Base-by-base conservation (phyloP, 805 yeast species). In the Wickerhamiella domercqiae region DNA sequence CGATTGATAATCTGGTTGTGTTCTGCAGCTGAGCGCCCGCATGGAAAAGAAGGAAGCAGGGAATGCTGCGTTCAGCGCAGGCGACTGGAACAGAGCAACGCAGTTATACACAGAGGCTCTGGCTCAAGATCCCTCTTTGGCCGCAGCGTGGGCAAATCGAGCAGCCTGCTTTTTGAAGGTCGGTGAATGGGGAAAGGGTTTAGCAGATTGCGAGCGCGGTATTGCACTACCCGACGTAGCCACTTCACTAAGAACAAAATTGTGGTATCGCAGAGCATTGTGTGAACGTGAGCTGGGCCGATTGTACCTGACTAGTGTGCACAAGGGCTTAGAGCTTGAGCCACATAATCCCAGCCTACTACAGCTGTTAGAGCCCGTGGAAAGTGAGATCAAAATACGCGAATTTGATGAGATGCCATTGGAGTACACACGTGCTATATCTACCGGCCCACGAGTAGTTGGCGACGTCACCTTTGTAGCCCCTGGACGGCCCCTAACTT, bases 121-220 rank as follows among this genome's bases (percentile, higher is more conserved):
- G 2, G 35, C 19, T 5, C 34, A 13, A 7, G 47, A 41, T 17
- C 48, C 49, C 3, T 29, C 19, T 3, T 18, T 44, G 16, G 33
- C 33, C 3, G 46, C 48, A 6, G 50, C 52, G 15, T 32, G 29
- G 3, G 43, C 52, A 15, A 50, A 50, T 39, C 40, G 50, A 3
- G 51, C 52, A 1, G 52, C 52, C 14, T 46, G 50, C 36, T 30
- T 26, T 25, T 38, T 50, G 33, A 43, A 46, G 19, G 34, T 50
- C 5, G 32, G 22, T 5, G 9, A 33, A 3, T 50, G 43, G 44
- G 26, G 9, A 7, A 17, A 21, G 5, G 54, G 47, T 3, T 28
- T 34, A 6, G 13, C 5, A 7, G 54, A 47, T 37, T 46, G 50
- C 24, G 37, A 42, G 11, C 30, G 22, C 1, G 52, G 44, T 3